Conservation (phyloP, 2,329 filamentous ascomycete genomes). For the Apiospora malaysiana region DNA sequence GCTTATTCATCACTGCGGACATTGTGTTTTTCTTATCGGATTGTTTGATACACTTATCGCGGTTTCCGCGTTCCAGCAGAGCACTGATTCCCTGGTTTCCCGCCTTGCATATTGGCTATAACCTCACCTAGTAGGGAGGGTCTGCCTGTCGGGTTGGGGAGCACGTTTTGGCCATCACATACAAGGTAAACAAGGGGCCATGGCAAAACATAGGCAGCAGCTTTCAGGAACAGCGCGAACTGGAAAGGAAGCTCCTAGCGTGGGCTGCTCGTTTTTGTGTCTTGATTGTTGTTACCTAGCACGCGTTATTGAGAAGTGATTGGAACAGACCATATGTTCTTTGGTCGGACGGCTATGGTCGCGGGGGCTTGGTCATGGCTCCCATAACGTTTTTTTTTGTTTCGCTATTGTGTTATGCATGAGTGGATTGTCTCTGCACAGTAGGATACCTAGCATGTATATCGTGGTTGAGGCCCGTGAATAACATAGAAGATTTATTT, state of each 20-base stretch:
- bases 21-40: not conserved
- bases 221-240: not conserved
- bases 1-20: not conserved
- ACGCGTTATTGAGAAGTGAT: not conserved
- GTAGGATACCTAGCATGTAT: constrained; percentile 1
- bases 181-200: not conserved
- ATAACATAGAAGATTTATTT: constrained; percentile 18
- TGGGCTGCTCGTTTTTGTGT: not conserved
- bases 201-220: not conserved
- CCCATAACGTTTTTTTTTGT: not conserved
- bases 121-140: not conserved
- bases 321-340: not conserved
- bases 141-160: not conserved
- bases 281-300: not conserved
- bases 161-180: not conserved
- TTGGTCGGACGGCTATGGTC: not conserved
- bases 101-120: not conserved
- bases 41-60: not conserved
- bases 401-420: not conserved
- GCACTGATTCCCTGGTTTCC: not conserved
- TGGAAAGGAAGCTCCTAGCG: not conserved
- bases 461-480: not conserved
- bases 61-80: not conserved
- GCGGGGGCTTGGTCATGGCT: not conserved
- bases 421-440: not conserved